Conservation (phyloP, 2,329 filamentous ascomycete species). For the Sporothrix variecibatus region DNA sequence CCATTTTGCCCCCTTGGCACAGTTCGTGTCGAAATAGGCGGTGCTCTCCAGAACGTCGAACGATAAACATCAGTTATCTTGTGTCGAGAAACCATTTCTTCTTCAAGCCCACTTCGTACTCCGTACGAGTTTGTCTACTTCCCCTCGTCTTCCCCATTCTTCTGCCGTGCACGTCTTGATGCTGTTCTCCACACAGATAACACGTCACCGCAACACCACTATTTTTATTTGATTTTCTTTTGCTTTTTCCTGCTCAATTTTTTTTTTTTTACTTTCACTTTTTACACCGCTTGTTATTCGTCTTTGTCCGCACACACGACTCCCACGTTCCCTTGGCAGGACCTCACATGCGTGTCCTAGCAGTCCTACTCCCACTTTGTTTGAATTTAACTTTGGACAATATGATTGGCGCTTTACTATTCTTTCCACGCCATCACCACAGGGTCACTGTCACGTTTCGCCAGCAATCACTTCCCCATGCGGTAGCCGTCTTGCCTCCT, state of each 20-base stretch:
- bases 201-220: neutral
- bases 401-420: neutral
- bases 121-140: neutral
- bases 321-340: neutral
- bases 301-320: neutral
- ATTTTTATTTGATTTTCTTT: neutral
- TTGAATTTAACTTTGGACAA: neutral
- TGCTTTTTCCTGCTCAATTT: neutral
- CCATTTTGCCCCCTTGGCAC: neutral
- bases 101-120: neutral
- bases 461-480: neutral
- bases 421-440: neutral
- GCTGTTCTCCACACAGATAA: neutral
- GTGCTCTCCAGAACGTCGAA: neutral
- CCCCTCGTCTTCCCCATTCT: neutral
- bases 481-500: neutral
- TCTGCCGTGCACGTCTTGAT: neutral
- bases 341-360: neutral
- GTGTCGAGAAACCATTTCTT: neutral
- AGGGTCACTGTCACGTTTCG: neutral
- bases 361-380: no score
- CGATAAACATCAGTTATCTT: neutral
- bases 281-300: conserved; percentile 6
- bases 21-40: neutral
- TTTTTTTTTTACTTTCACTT: neutral